Evolutionary conservation across 768 basidiomycete genomes (phyloP).

Genomic region (Xerocomus spinulosus): DNA sequence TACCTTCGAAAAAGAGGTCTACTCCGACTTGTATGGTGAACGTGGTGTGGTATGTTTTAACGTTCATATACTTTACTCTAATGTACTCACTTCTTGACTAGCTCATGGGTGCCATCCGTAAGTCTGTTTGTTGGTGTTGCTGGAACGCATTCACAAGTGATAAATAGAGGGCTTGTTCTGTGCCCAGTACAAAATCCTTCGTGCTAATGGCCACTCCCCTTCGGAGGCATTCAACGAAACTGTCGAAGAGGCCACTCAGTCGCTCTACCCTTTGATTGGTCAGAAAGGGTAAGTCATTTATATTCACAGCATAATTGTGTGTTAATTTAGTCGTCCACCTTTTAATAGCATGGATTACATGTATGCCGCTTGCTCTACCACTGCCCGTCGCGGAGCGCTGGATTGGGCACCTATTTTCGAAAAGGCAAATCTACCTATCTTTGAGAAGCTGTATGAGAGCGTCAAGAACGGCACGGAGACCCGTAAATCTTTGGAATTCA

Average conservation of each 20-base stretch:
- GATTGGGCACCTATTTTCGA: slow-evolving; percentile 99
- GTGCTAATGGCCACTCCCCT: slow-evolving; percentile 92
- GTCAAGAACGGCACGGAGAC: slow-evolving; percentile 96
- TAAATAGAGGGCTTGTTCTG: slow-evolving; percentile 90
- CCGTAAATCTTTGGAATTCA: slow-evolving; percentile 94
- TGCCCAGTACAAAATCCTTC: slow-evolving; percentile 97
- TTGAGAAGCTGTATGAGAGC: slow-evolving; percentile 92
- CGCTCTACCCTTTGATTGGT: slow-evolving; percentile 95
- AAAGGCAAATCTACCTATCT: slow-evolving; percentile 89
- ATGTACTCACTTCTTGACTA: slow-evolving; percentile 28
- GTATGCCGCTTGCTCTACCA: slow-evolving; percentile 99
- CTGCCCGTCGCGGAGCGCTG: slow-evolving; percentile 96
- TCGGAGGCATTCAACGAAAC: slow-evolving; percentile 99
- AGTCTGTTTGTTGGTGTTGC: slow-evolving; percentile 25
- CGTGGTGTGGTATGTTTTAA: slow-evolving; percentile 86
- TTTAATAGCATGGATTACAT: slow-evolving; percentile 91
- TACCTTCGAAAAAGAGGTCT: slow-evolving; percentile 99
- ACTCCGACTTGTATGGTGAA: slow-evolving; percentile 98
- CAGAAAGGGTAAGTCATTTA: slow-evolving; percentile 67
- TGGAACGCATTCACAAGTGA: slow-evolving; percentile 4
- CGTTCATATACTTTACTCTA: not conserved
- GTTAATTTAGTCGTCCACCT: not conserved
- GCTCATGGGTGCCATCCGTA: slow-evolving; percentile 97
- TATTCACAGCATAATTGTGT: not conserved
- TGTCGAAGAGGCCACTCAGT: slow-evolving; percentile 99